phyloP scores from a whole-genome alignment of 2,329 filamentous ascomycete species.

The Ophiognomonia clavigignenti-juglandacearum region DNA sequence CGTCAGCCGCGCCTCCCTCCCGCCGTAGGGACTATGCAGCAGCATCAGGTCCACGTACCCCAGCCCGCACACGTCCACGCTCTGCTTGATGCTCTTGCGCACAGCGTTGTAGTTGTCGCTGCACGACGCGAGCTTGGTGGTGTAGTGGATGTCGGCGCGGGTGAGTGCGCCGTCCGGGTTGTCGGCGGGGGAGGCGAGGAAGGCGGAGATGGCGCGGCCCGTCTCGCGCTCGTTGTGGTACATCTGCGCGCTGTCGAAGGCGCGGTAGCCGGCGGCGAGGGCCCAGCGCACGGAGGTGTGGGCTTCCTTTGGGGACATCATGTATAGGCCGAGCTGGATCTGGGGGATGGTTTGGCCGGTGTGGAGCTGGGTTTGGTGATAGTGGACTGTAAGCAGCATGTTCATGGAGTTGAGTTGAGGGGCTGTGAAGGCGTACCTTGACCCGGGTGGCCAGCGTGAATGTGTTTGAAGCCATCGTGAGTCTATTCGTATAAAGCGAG shows the following conservation, averaged over 20 bases:
- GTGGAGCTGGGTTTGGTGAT: slow-evolving; percentile 44
- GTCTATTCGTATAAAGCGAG: not conserved
- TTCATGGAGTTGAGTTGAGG: slow-evolving; percentile 11
- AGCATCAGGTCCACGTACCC: slow-evolving; percentile 78
- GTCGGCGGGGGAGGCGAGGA: slow-evolving; percentile 40
- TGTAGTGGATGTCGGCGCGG: slow-evolving; percentile 72
- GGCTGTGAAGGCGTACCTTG: slow-evolving; percentile 12
- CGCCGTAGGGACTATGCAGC: slow-evolving; percentile 74
- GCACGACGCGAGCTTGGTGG: slow-evolving; percentile 69
- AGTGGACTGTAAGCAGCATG: too few relatives aligned
- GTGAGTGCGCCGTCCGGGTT: slow-evolving; percentile 43
- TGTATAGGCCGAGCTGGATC: slow-evolving; percentile 70
- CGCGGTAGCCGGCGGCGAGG: slow-evolving; percentile 48
- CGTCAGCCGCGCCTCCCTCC: slow-evolving; percentile 59
- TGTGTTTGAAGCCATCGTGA: slow-evolving; percentile 9
- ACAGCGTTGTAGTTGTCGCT: slow-evolving; percentile 61
- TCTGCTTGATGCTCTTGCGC: slow-evolving; percentile 59
- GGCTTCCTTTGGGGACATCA: slow-evolving; percentile 60
- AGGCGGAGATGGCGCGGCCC: slow-evolving; percentile 59
- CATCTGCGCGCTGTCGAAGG: slow-evolving; percentile 50
- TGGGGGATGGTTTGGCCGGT: slow-evolving; percentile 65
- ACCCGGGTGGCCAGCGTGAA: slow-evolving; percentile 13
- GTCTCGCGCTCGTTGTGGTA: slow-evolving; percentile 67
- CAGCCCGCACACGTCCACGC: slow-evolving; percentile 59
- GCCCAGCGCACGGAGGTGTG: slow-evolving; percentile 52